Evolutionary conservation across 2,329 filamentous ascomycete species (phyloP), one percentile per base, ranked within the genome.

Genomic region (Penicillium sp.): DNA sequence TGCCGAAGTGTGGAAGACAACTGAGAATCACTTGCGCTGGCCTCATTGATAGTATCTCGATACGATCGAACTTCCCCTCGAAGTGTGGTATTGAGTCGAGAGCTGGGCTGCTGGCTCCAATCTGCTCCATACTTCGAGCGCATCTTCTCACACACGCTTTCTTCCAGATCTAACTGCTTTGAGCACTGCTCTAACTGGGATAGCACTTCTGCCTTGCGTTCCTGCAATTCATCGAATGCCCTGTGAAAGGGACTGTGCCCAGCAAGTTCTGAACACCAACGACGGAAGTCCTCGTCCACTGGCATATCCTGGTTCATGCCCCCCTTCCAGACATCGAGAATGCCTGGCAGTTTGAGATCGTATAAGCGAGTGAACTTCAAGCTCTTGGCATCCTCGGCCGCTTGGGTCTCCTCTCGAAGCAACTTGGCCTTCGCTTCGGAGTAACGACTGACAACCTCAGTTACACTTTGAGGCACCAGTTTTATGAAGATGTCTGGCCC

Each of bases 141-240:
- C 94, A 99, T 99, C 80, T 97, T 99, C 73, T 99, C 94, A 72
- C 94, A 99, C 0, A 97, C 90, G 53, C 90, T 95, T 76, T 97
- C 95, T 73, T 99, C 94, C 86, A 94, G 91, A 64, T 99, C 94
- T 40, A 99, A 77, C 67, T 95, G 89, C 71, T 96, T 96, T 53
- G 87, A 86, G 65, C 90, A 90, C 55, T 84, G 84, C 54, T 97
- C 91, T 53, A 99, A 74, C 3, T 86, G 83, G 3, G 81, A 80
- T 26, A 90, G 73, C 12, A 97, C 89, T 1, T 84, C 82, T 17
- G 89, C 84, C 72, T 93, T 96, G 65, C 94, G 89, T 26, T 84
- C 82, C 60, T 88, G 86, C 42, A 99, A 75, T 43, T 84, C 83
- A 40, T 96, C 90, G 63, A 99, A 91, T 3, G 91, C 90, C 44